Evolutionary conservation across 1,139 yeast genomes (phyloP).

Genomic region (Geotrichum phurueaensis): DNA sequence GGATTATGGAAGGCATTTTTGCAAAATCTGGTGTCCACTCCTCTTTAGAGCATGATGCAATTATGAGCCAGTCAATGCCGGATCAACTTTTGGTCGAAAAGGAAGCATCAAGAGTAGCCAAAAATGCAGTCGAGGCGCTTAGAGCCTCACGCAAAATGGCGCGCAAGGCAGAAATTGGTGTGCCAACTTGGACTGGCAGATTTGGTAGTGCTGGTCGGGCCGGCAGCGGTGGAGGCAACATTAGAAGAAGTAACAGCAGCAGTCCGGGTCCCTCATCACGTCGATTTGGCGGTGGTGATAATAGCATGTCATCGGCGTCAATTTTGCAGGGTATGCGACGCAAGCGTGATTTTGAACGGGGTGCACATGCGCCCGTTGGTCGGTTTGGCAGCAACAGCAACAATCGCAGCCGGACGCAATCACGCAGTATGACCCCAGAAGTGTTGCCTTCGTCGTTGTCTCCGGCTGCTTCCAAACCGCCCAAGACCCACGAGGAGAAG

Average conservation of each 20-base stretch:
- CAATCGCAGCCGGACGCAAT: neutral
- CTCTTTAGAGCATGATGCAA: constrained; percentile 70
- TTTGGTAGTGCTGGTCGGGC: constrained; percentile 76
- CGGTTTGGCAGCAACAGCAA: neutral
- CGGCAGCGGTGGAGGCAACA: constrained; percentile 24
- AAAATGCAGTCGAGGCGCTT: constrained; percentile 68
- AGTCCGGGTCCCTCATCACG: neutral
- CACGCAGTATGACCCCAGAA: neutral
- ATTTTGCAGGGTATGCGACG: constrained; percentile 28
- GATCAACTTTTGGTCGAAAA: constrained; percentile 55
- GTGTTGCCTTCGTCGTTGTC: neutral
- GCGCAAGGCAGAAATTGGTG: constrained; percentile 61
- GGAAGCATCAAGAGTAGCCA: constrained; percentile 75
- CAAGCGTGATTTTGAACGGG: constrained; percentile 28
- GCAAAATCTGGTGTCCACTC: constrained; percentile 69
- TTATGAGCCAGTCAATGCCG: constrained; percentile 53
- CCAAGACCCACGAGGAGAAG: constrained; percentile 20
- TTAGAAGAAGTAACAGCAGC: neutral
- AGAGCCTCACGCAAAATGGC: constrained; percentile 61
- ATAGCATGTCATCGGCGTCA: constrained; percentile 23
- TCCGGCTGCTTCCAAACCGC: neutral
- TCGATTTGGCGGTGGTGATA: constrained; percentile 17
- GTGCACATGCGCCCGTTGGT: neutral
- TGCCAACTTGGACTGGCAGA: constrained; percentile 95
- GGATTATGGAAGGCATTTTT: constrained; percentile 70